Base-by-base conservation (phyloP, 2,329 filamentous ascomycete species). In the Paraphoma chrysanthemicola region DNA sequence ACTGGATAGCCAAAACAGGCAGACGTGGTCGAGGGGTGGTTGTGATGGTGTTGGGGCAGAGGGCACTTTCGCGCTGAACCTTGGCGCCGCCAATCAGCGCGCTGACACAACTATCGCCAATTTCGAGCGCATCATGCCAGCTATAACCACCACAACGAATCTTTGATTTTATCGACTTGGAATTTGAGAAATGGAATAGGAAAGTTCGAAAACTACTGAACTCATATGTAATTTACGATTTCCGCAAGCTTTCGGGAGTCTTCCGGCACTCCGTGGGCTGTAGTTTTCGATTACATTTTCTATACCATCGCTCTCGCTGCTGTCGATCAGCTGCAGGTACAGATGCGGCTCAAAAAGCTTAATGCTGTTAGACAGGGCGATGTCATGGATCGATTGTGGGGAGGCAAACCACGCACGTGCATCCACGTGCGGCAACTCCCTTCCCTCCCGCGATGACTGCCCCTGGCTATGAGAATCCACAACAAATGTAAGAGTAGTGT, bases 321-420 rank as follows among this genome's bases (percentile, higher is more conserved):
- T 57, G 63, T 58, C 62, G 64, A 72, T 73, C 71, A 60, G 47
- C 63, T 70, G 72, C 69, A 74, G 71, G 70, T 67, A 72, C 70
- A 67, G 53, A 66, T 73, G 71, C 68, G 71, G 70, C 71, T 74
- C 60, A 67, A 73, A 73, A 72, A 69, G 71, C 73, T 74, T 72
- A 68, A 66, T 36, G 59, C 53, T 48, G 53, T 61, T 69, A 64
- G 60, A 48, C 53, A 61, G 56, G 53, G 65, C 56, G 60, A 59
- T 66, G 69, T 60, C 64, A 60, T 66, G 52, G 60, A 33, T 51
- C 48, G 42, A 46, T 49, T 68, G 71, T 74, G 71, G 71, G 70
- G 63, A 63, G 43, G 48, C 56, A 51, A 63, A 58, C 64, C 47
- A 62, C 53, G 64, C 67, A 69, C 67, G 65, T 68, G 65, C 67